A percentile compares a stretch with the other conserved stretches of the same genome.
These are phyloP conservation scores for Crithidia acanthocephali DNA, from an alignment of 208 protist species.

Conservation along the genomic window DNA sequence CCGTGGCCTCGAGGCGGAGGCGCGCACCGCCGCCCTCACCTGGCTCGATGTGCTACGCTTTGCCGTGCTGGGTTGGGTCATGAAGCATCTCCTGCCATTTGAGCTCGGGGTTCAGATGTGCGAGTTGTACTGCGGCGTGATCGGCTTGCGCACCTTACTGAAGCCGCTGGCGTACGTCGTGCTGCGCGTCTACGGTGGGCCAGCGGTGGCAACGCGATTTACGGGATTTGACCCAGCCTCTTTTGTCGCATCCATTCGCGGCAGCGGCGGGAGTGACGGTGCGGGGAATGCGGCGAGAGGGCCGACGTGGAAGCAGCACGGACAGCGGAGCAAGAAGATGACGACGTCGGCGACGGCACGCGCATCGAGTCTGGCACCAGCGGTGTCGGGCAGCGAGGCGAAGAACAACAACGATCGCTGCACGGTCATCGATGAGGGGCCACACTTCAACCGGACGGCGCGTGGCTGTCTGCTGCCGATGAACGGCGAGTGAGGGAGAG, in stretches of 20 bases:
- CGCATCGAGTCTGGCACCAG: slow-evolving; percentile 16
- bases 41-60: slow-evolving; percentile 26
- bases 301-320: slow-evolving; percentile 27
- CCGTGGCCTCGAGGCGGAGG: slow-evolving; percentile 1
- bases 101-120: slow-evolving; percentile 20
- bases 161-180: slow-evolving; percentile 11
- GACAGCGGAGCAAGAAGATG: not conserved
- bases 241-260: slow-evolving; percentile 4
- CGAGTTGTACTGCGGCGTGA: slow-evolving; percentile 22
- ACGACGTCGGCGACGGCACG: slow-evolving; percentile 10
- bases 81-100: not conserved
- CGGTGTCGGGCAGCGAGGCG: not conserved
- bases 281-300: not conserved
- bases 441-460: slow-evolving; percentile 47
- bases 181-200: slow-evolving; percentile 3
- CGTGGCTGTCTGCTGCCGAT: slow-evolving; percentile 39
- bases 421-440: slow-evolving; percentile 41
- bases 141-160: slow-evolving; percentile 14
- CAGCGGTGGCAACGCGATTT: slow-evolving; percentile 1
- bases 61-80: not conserved
- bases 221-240: slow-evolving; percentile 8
- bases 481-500: not conserved
- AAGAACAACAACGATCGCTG: slow-evolving; percentile 32
- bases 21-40: not conserved
- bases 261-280: not conserved